Base-by-base conservation (phyloP, 2,329 filamentous ascomycete species). In the Beauveria brongniartii region DNA sequence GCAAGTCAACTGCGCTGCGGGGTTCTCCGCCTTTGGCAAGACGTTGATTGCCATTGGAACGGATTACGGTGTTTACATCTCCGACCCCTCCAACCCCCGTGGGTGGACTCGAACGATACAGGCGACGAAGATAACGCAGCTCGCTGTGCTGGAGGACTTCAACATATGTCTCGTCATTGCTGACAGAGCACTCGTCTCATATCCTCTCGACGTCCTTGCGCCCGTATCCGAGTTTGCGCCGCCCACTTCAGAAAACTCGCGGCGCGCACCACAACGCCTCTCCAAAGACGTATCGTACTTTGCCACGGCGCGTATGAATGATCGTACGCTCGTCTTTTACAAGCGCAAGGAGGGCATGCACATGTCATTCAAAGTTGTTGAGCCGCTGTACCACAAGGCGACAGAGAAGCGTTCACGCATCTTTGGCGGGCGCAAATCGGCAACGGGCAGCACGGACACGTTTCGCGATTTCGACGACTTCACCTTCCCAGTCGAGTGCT, bases 401-500 rank as follows among this genome's bases (percentile, higher is more conserved):
- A 87, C 90, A 0, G 90, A 96, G 70, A 93, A 90, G 78, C 90
- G 88, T 68, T 83, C 86, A 5, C 86, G 91, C 9, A 72, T 87
- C 16, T 87, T 87, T 64, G 81, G 84, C 44, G 75, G 78, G 65
- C 86, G 86, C 20, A 77, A 77, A 62, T 74, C 77, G 14, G 82
- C 83, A 10, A 80, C 82, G 34, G 91, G 91, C 22, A 86, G 84
- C 63, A 97, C 93, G 0, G 94, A 99, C 68, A 93, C 93, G 68
- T 99, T 97, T 85, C 89, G 94, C 64, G 94, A 99, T 71, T 99
- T 92, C 72, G 94, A 99, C 76, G 94, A 97, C 67, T 99, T 99
- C 75, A 99, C 97, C 76, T 92, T 99, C 67, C 94, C 94, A 0
- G 88, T 90, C 2, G 95, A 99, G 71, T 97, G 92, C 73, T 96